A percentile compares a stretch with the other conserved stretches of the same genome.
These are phyloP conservation scores for Isatis tinctoria DNA, from an alignment of 345 rosid species.

Conservation along the genomic window DNA sequence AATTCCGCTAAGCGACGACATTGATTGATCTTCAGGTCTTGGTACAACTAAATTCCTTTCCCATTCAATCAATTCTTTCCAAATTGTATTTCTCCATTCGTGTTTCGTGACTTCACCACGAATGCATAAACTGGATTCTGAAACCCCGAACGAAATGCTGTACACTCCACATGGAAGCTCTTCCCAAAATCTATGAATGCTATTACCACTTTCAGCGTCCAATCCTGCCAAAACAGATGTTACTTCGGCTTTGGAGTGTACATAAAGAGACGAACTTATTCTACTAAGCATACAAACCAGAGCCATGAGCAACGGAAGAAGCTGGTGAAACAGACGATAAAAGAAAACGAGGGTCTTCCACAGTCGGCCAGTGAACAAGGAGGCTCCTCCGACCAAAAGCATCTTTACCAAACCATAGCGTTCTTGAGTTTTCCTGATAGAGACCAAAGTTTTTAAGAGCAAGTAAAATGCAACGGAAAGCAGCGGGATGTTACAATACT, in stretches of 20 bases:
- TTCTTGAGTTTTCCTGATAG: constrained; percentile 59
- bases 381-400: constrained; percentile 87
- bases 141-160: constrained; percentile 46
- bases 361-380: constrained; percentile 89
- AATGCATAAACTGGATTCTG: constrained; percentile 29
- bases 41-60: constrained; percentile 60
- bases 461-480: neutral
- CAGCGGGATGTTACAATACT: neutral
- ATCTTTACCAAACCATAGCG: constrained; percentile 92
- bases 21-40: constrained; percentile 33
- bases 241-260: neutral
- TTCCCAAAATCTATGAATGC: constrained; percentile 55
- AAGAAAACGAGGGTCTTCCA: constrained; percentile 55
- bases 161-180: constrained; percentile 90
- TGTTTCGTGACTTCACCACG: constrained; percentile 57
- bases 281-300: constrained; percentile 34
- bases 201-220: constrained; percentile 45
- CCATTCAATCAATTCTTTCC: constrained; percentile 68
- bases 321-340: constrained; percentile 70
- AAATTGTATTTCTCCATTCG: constrained; percentile 50
- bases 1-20: constrained; percentile 19
- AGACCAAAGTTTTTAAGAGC: neutral
- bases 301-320: neutral
- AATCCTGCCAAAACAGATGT: constrained; percentile 33
- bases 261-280: neutral